phyloP scores from a whole-genome alignment of 169 alveolate species.

The Cytauxzoon felis region DNA sequence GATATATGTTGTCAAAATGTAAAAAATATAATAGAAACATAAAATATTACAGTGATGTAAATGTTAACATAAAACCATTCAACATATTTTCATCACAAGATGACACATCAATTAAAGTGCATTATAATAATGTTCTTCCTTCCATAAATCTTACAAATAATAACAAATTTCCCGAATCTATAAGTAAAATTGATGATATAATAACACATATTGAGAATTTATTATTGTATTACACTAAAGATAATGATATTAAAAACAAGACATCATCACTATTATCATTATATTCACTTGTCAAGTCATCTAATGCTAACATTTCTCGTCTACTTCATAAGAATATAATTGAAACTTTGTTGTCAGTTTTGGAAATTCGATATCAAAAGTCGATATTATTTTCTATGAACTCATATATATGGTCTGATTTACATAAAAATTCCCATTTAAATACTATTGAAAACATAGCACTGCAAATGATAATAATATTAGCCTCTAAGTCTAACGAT shows the following conservation, averaged over 20 bases:
- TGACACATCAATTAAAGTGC: no score
- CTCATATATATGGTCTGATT: constrained; percentile 49
- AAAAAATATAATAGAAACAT: no score
- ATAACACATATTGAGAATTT: constrained; percentile 5
- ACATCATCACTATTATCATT: constrained; percentile 20
- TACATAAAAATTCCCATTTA: neutral
- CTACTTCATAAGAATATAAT: constrained; percentile 1
- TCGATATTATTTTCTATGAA: constrained; percentile 23
- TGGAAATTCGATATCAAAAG: constrained; percentile 40
- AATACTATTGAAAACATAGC: constrained; percentile 6
- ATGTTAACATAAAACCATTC: no score
- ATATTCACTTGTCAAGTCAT: neutral
- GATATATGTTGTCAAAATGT: no score
- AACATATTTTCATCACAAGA: no score
- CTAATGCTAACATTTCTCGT: neutral
- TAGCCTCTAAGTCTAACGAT: neutral
- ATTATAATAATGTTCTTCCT: no score
- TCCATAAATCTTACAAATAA: no score
- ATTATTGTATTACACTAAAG: neutral
- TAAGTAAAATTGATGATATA: neutral
- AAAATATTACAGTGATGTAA: no score
- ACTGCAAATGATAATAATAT: constrained; percentile 4
- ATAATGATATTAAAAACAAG: constrained; percentile 25
- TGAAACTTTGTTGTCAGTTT: constrained; percentile 14
- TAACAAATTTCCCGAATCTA: no score